A percentile compares a stretch with the other conserved stretches of the same genome.
Evolutionary conservation across 768 basidiomycete genomes (phyloP).

Genomic region (Podaxis sp.): DNA sequence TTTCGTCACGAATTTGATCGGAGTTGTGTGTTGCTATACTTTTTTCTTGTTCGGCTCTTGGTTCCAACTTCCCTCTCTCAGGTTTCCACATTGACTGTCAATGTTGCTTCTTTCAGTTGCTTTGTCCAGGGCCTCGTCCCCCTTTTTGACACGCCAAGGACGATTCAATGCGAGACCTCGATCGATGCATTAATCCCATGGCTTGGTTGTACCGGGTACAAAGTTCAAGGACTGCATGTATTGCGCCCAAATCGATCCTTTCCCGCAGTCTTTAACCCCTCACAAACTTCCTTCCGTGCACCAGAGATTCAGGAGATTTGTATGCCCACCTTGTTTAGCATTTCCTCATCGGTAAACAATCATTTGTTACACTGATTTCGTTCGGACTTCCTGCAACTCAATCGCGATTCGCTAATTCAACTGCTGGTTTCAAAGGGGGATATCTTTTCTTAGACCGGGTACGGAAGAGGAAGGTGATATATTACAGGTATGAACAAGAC

Average conservation of each 20-base stretch:
- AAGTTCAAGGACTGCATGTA: background rate
- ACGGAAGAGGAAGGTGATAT: constrained; percentile 4
- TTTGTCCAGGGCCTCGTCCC: background rate
- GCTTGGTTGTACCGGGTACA: background rate
- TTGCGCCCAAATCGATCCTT: no score
- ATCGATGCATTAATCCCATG: background rate
- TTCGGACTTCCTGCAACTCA: background rate
- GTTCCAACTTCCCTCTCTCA: background rate
- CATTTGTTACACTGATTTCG: no score
- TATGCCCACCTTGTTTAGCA: no score
- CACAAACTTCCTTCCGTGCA: no score
- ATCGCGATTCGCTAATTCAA: background rate
- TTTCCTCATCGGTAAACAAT: no score
- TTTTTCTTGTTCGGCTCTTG: background rate
- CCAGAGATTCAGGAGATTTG: no score
- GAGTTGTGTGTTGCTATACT: background rate
- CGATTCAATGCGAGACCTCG: background rate
- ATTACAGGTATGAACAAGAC: constrained; percentile 8
- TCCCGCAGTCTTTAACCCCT: no score
- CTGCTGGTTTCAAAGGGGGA: background rate
- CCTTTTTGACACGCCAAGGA: background rate
- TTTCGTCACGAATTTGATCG: background rate
- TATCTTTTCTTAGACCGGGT: no score
- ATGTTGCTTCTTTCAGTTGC: background rate
- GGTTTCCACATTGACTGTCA: background rate